Evolutionary conservation across 257 asterid species (phyloP).

Genomic region (Agastache rugosa): DNA sequence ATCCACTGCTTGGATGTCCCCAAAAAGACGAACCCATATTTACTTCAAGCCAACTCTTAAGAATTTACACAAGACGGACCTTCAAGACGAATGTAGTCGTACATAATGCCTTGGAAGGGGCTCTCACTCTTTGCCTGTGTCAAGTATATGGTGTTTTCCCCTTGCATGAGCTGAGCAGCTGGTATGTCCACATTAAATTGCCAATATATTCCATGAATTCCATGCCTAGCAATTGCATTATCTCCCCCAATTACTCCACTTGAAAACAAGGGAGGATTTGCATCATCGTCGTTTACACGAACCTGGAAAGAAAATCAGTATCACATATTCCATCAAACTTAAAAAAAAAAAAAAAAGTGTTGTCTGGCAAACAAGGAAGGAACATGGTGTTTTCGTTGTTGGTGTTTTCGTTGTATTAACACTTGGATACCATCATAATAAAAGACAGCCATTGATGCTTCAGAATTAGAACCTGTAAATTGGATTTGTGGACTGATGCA

Average conservation of each 20-base stretch:
- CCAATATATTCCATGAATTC: slow-evolving; percentile 80
- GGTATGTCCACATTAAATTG: slow-evolving; percentile 51
- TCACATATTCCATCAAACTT: background rate
- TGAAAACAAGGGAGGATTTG: slow-evolving; percentile 60
- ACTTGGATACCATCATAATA: background rate
- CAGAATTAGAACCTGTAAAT: slow-evolving; percentile 57
- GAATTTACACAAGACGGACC: slow-evolving; percentile 38
- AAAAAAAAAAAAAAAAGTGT: background rate
- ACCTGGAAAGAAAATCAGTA: slow-evolving; percentile 43
- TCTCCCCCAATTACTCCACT: slow-evolving; percentile 64
- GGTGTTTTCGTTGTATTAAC: too few species aligned
- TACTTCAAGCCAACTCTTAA: background rate
- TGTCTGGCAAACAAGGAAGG: too few species aligned
- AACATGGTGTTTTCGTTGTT: too few species aligned
- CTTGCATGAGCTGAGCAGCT: slow-evolving; percentile 41
- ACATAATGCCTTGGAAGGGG: slow-evolving; percentile 75
- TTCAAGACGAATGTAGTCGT: slow-evolving; percentile 70
- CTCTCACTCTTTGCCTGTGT: slow-evolving; percentile 61
- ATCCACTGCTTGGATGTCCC: background rate
- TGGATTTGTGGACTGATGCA: slow-evolving; percentile 65
- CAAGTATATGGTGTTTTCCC: slow-evolving; percentile 55
- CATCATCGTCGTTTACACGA: slow-evolving; percentile 53
- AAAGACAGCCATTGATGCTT: background rate
- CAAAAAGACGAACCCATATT: background rate
- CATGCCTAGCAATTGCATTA: slow-evolving; percentile 81